These are phyloP conservation scores for Yamadazyma siamensis DNA, from an alignment of 1,139 yeast species.

Conservation along the genomic window DNA sequence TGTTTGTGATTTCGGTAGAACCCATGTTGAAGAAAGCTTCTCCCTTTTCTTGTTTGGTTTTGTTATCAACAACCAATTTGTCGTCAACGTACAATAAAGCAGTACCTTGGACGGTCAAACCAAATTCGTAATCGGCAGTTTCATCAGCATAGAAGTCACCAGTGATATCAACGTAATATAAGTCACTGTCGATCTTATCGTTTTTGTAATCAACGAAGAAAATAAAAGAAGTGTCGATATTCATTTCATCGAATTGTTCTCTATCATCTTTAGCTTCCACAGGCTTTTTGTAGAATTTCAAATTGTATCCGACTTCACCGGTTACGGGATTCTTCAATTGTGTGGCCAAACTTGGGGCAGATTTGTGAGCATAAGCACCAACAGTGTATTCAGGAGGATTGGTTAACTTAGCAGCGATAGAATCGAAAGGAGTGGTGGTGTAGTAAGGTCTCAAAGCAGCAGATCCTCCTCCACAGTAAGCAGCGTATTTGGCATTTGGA, in stretches of 20 bases:
- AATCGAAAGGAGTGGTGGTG: constrained; percentile 28
- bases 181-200: constrained; percentile 17
- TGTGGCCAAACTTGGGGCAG: constrained; percentile 25
- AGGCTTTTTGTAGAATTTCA: constrained; percentile 32
- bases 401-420: constrained; percentile 19
- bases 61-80: constrained; percentile 52
- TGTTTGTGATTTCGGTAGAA: constrained; percentile 43
- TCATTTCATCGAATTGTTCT: constrained; percentile 34
- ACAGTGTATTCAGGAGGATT: constrained; percentile 16
- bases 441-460: constrained; percentile 29
- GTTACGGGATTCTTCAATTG: constrained; percentile 17
- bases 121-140: constrained; percentile 48
- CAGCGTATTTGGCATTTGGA: constrained; percentile 28
- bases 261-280: constrained; percentile 11
- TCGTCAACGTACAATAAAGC: constrained; percentile 50
- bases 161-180: constrained; percentile 40
- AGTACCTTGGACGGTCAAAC: constrained; percentile 49
- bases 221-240: constrained; percentile 29
- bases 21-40: constrained; percentile 43
- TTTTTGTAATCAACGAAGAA: constrained; percentile 46
- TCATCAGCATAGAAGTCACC: constrained; percentile 43
- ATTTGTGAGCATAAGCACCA: constrained; percentile 20
- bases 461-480: constrained; percentile 33
- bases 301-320: constrained; percentile 39
- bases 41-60: constrained; percentile 48